These are phyloP conservation scores for Gymnopilus dilepis DNA, from an alignment of 768 basidiomycete genomes.

Conservation along the genomic window DNA sequence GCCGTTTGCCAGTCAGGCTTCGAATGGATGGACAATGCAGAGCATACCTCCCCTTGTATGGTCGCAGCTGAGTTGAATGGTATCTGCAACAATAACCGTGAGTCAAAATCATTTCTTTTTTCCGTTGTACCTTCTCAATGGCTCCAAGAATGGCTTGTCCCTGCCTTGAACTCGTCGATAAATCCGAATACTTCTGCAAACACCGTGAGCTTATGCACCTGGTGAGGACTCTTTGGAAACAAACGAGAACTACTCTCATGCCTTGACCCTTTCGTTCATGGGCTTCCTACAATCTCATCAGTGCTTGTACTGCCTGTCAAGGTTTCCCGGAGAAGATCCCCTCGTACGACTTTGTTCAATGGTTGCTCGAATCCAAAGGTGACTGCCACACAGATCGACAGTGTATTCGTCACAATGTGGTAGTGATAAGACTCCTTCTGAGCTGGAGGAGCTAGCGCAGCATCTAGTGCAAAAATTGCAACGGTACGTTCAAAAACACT, in stretches of 20 bases:
- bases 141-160: constrained; percentile 36
- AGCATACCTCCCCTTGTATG: constrained; percentile 39
- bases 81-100: constrained; percentile 43
- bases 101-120: constrained; percentile 21
- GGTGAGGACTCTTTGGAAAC: constrained; percentile 33
- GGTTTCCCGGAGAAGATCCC: constrained; percentile 26
- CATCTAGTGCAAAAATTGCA: no score
- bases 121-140: not conserved
- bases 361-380: not conserved
- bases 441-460: no score
- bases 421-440: constrained; percentile 6
- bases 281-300: constrained; percentile 60
- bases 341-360: constrained; percentile 33
- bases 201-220: constrained; percentile 39
- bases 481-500: no score
- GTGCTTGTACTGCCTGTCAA: constrained; percentile 58
- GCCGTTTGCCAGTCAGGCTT: constrained; percentile 36
- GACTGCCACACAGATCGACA: constrained; percentile 21
- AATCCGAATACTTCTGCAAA: constrained; percentile 21
- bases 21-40: constrained; percentile 42
- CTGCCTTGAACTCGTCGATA: constrained; percentile 15
- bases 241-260: not conserved
- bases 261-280: constrained; percentile 60
- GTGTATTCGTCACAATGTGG: constrained; percentile 16
- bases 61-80: constrained; percentile 40